A percentile compares a stretch with the other conserved stretches of the same genome.
Evolutionary conservation across 148 eudicot genomes (phyloP).

Genomic region (Agrostemma githago): DNA sequence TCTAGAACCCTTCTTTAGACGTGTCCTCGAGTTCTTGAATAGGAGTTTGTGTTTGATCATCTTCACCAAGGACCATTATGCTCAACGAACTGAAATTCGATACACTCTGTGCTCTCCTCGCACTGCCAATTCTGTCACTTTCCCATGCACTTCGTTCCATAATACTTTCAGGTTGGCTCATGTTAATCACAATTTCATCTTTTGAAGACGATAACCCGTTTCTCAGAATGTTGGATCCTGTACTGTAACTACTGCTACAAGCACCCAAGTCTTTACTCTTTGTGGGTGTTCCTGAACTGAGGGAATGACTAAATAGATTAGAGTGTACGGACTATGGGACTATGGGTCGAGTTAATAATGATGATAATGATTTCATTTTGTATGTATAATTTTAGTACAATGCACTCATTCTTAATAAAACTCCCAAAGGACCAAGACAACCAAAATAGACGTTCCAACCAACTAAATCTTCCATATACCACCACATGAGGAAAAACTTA

Average conservation of each 20-base stretch:
- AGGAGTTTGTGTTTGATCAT: conserved; percentile 28
- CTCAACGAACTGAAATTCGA: conserved; percentile 37
- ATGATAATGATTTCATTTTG: too few relatives aligned
- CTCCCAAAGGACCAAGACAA: too few relatives aligned
- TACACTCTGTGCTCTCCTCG: conserved; percentile 45
- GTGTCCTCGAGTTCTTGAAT: conserved; percentile 37
- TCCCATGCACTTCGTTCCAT: conserved; percentile 35
- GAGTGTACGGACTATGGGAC: too few relatives aligned
- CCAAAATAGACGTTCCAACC: too few relatives aligned
- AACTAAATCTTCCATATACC: too few relatives aligned
- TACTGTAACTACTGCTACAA: conserved; percentile 22
- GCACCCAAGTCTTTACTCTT: conserved; percentile 29
- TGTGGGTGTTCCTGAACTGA: conserved; percentile 4
- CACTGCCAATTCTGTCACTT: conserved; percentile 36
- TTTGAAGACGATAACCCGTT: conserved; percentile 14
- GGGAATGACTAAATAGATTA: too few relatives aligned
- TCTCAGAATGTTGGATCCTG: conserved; percentile 17
- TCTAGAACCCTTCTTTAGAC: conserved; percentile 55
- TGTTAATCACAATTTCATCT: conserved; percentile 32
- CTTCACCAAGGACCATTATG: conserved; percentile 43
- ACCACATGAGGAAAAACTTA: too few relatives aligned
- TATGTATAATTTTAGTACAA: too few relatives aligned
- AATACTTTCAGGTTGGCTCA: conserved; percentile 19
- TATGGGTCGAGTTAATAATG: too few relatives aligned
- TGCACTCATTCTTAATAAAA: too few relatives aligned